Evolutionary conservation across 2,329 filamentous ascomycete species (phyloP), one percentile per base, ranked within the genome.

Genomic region (Fusarium odoratissimum): DNA sequence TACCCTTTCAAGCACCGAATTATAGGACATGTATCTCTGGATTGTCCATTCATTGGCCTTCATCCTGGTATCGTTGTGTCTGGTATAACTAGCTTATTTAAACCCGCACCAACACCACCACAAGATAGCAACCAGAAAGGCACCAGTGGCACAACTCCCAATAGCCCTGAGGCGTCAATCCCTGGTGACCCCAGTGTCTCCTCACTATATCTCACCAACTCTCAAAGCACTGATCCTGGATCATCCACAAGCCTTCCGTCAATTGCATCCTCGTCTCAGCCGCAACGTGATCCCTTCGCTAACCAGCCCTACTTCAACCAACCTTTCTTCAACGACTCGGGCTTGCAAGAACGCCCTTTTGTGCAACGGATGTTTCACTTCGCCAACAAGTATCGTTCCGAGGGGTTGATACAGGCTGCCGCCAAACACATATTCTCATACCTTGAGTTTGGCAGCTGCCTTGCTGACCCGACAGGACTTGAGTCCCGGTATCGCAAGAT

Each of bases 51-150:
- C 65, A 85, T 97, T 10, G 95, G 95, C 7, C 92, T 98, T 79
- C 94, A 98, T 81, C 95, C 94, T 3, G 93, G 95, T 10, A 92
- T 98, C 45, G 89, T 97, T 45, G 88, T 91, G n/a, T 93, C 93
- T 41, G 94, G 95, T 4, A 88, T 97, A 60, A 89, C 91, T 5
- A 95, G 93, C 77, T 86, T 97, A 16, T 96, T 97, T 80, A 83
- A 86, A 40, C 81, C 85, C 7, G 81, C 84, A 16, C 79, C 83
- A 19, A 77, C 75, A 28, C 73, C 72, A n/a, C 61, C 59, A 13
- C 65, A 72, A 28, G 61, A 76, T 37, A 48, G 55, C 21, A 42
- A 17, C 10, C 64, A 69, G 45, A 64, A 64, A 11, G 57, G 33
- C 14, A 21, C 11, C 45, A 63, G 35, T 17, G 52, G 46, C 33